These are phyloP conservation scores for Marasmius sp. DNA, from an alignment of 1,284 basidiomycete genomes.

Conservation along the genomic window DNA sequence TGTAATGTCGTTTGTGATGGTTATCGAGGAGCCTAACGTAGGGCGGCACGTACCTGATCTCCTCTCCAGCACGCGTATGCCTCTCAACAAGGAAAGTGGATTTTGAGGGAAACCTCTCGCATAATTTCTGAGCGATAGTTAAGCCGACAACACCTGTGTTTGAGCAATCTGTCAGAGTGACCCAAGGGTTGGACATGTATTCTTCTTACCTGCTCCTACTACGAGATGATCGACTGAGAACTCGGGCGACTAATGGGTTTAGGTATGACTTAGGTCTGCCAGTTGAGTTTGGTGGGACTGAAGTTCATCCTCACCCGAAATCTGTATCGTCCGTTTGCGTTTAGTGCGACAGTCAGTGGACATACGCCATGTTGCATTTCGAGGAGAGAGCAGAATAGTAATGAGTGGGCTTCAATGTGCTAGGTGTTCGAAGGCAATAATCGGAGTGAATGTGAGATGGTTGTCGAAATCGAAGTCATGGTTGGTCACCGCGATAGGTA, in stretches of 20 bases:
- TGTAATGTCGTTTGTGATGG: background rate
- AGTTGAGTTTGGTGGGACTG: no score
- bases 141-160: slow-evolving; percentile 82
- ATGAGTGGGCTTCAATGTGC: no score
- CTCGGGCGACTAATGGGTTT: slow-evolving; percentile 57
- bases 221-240: slow-evolving; percentile 85
- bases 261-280: background rate
- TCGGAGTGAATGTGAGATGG: no score
- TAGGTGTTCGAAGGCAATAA: no score
- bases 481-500: no score
- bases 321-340: background rate
- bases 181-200: background rate
- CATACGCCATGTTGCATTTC: background rate
- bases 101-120: slow-evolving; percentile 64
- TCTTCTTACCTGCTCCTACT: slow-evolving; percentile 78
- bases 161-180: background rate
- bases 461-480: no score
- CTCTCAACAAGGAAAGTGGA: slow-evolving; percentile 88
- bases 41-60: slow-evolving; percentile 64
- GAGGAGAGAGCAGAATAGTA: background rate
- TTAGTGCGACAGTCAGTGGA: background rate
- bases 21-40: background rate
- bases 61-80: slow-evolving; percentile 71
- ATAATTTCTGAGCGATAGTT: slow-evolving; percentile 79
- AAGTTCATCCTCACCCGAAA: background rate